Evolutionary conservation across 371 early-diverging fungal species (phyloP), one percentile per base, ranked within the genome.

Genomic region (Mucor irregularis): DNA sequence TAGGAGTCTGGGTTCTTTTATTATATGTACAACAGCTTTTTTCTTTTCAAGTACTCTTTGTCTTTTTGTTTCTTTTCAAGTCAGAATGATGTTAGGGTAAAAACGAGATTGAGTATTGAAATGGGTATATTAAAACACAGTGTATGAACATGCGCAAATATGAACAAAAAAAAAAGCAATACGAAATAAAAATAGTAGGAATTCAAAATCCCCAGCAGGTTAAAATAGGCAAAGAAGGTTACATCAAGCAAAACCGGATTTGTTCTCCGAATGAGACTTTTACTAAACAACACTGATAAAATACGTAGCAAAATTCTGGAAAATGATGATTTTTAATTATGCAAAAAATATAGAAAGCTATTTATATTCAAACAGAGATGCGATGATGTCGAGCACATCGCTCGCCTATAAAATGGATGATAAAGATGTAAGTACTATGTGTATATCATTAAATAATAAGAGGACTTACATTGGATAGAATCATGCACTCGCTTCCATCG

Each of bases 401-500:
- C 16, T 47, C 47, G 31, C 47, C 47, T 47, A 10, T 4, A 10
- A 46, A 26, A 17, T 11, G 13, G 24, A 29, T 1, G n/a, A 17
- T 17, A 13, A 28, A 13, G 16, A 28, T 3, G 6, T 7, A 45
- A 22, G 30, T 16, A 4, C 24, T 24, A 8, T 21, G n/a, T 8
- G 13, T 22, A 21, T 10, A 9, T 24, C n/a, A n/a, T n/a, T n/a
- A n/a, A n/a, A 31, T 31, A 30, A 2, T 4, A 29, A 16, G 7
- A 6, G 0, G 21, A 35, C 28, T 49, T 49, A 49, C 50, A 49
- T 26, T 38, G 37, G 9, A 49, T 37, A 26, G 25, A 11, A 28
- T 38, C 38, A 28, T 16, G 24, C n/a, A 7, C 0, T 33, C 13
- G 55, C 22, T 52, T 49, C 73, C 69, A 73, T 8, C 67, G 63